Evolutionary conservation across 2,329 filamentous ascomycete genomes (phyloP), one percentile per base, ranked within the genome.

Genomic region (Fusarium sp.): DNA sequence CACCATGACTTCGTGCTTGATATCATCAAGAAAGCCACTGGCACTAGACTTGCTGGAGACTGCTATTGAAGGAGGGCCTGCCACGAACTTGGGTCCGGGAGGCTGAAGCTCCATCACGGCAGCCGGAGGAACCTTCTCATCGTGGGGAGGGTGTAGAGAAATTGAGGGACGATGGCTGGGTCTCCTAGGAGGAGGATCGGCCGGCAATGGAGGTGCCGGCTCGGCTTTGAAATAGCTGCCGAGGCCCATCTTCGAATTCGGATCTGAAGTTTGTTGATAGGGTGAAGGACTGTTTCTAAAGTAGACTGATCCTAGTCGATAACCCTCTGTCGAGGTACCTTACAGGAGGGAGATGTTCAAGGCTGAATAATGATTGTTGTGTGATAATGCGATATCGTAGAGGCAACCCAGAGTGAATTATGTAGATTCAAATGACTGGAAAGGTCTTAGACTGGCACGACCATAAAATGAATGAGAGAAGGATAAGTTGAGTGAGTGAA

Each of bases 1-100:
- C 69, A 94, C 92, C 93, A 95, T 95, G 70, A 95, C 92, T 82
- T 95, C 93, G 79, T 94, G 92, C 82, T 93, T 94, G 82, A 94
- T 93, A 72, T 94, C 92, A 69, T 94, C 92, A 13, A 93, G 82
- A 69, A 92, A 88, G 66, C 88, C 83, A 43, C 88, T 90, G 57
- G 82, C 82, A 27, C 79, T 82, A 18, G 81, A 83, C n/a, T 79
- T 80, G 6, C 78, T 78, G 18, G 87, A 88, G 31, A 81, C 81
- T n/a, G 88, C 89, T 48, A 88, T 80, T 1, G 89, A 92, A 74
- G 85, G 85, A 59, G 88, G 86, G 20, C 88, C 86, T 16, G 87
- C 88, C 74, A 82, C 84, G 72, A 86, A 86, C 64, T 86, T 84
- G 11, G 85, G 85, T 4, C 83, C 83, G 5, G 88, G 87, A 16